Conservation (phyloP, 352 stramenopile genomes). For the Pythium dissimile region DNA sequence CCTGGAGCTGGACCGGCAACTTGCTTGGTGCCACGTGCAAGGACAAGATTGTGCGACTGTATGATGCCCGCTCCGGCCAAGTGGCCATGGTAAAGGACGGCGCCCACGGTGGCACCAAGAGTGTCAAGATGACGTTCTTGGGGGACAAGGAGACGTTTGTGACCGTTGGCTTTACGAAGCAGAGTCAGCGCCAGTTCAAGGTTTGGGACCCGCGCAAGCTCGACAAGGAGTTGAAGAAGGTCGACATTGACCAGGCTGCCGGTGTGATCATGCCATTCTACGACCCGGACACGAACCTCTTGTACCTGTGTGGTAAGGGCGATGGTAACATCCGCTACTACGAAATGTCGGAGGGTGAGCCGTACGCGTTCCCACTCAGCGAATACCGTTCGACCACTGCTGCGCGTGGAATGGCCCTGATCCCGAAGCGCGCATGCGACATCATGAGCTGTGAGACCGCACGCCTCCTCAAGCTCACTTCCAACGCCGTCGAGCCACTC, state of each 20-base stretch:
- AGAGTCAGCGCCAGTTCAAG: constrained; percentile 93
- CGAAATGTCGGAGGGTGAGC: constrained; percentile 96
- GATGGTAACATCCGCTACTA: constrained; percentile 99
- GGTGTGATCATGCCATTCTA: constrained; percentile 99
- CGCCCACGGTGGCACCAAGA: constrained; percentile 97
- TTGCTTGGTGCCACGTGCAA: constrained; percentile 96
- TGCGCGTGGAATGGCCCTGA: constrained; percentile 96
- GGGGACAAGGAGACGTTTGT: constrained; percentile 95
- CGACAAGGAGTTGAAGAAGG: constrained; percentile 91
- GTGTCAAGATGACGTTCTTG: constrained; percentile 96
- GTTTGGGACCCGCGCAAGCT: constrained; percentile 87
- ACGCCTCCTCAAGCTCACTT: constrained; percentile 94
- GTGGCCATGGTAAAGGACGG: constrained; percentile 76
- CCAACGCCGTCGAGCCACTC: constrained; percentile 96
- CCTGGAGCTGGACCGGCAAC: constrained; percentile 97
- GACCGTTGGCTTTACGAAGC: constrained; percentile 96
- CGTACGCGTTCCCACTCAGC: constrained; percentile 90
- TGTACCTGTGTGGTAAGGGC: constrained; percentile 98
- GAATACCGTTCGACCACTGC: constrained; percentile 96
- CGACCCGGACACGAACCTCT: constrained; percentile 96
- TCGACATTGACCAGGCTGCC: constrained; percentile 97
- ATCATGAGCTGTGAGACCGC: constrained; percentile 98
- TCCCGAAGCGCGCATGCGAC: constrained; percentile 98
- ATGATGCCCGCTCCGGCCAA: constrained; percentile 92
- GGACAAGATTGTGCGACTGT: constrained; percentile 97